Percentiles rank a stretch among this genome's conserved stretches.
phyloP scores from a whole-genome alignment of 768 basidiomycete species.

The Lentinus brumalis region DNA sequence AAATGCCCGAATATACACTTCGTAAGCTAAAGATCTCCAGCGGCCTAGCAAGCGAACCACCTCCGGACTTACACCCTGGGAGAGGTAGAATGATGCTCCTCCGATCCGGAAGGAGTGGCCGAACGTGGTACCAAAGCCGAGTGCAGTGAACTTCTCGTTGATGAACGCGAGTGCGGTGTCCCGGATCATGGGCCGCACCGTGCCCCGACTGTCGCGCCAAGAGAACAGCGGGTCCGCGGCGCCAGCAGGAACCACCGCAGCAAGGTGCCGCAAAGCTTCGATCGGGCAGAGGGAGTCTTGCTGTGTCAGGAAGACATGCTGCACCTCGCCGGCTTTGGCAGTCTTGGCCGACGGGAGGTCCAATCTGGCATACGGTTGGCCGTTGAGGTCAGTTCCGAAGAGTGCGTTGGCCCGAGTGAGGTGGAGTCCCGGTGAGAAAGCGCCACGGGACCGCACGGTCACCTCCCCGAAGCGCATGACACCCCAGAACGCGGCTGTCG shows the following conservation, averaged over 20 bases:
- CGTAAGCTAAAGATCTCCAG: slow-evolving; percentile 43
- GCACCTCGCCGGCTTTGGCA: slow-evolving; percentile 34
- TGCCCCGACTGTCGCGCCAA: slow-evolving; percentile 33
- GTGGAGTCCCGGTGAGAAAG: slow-evolving; percentile 28
- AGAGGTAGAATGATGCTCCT: slow-evolving; percentile 39
- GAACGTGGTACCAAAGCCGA: slow-evolving; percentile 35
- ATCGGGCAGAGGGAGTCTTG: slow-evolving; percentile 33
- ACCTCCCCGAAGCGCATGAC: slow-evolving; percentile 43
- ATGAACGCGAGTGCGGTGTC: slow-evolving; percentile 28
- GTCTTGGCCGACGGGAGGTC: slow-evolving; percentile 41
- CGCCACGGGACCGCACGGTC: slow-evolving; percentile 23
- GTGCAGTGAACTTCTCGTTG: slow-evolving; percentile 30
- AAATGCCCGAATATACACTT: slow-evolving; percentile 40
- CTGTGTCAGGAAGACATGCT: slow-evolving; percentile 31
- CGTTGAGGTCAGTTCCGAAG: slow-evolving; percentile 29
- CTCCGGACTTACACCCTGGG: slow-evolving; percentile 36
- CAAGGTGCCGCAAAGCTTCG: slow-evolving; percentile 34
- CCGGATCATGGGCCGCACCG: slow-evolving; percentile 34
- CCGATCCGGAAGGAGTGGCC: slow-evolving; percentile 48
- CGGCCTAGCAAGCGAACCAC: slow-evolving; percentile 36
- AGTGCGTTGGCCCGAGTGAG: slow-evolving; percentile 28
- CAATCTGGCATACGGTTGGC: slow-evolving; percentile 31
- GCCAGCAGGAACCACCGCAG: slow-evolving; percentile 28
- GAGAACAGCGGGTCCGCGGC: slow-evolving; percentile 38
- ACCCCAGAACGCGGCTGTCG: slow-evolving; percentile 41